phyloP scores from a whole-genome alignment of 768 basidiomycete species.

The Collybia nuda region DNA sequence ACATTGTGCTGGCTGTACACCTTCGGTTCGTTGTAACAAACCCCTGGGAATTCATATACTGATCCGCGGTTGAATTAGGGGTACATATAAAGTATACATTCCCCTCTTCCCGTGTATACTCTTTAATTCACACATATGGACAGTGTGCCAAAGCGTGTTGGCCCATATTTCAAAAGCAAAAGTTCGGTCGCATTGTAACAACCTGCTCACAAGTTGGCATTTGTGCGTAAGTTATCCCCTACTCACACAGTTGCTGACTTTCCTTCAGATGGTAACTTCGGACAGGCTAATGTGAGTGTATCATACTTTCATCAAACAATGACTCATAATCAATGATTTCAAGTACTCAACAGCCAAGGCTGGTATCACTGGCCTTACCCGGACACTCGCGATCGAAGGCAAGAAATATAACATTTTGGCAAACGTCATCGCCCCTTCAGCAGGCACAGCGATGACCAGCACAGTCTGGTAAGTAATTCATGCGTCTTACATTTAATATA shows the following conservation, averaged over 20 bases:
- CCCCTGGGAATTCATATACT: background rate
- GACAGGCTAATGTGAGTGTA: constrained; percentile 77
- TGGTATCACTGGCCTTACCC: constrained; percentile 87
- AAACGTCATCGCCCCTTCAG: constrained; percentile 85
- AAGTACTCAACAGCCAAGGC: constrained; percentile 93
- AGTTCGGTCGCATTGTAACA: constrained; percentile 92
- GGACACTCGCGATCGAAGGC: constrained; percentile 89
- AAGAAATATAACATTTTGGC: constrained; percentile 87
- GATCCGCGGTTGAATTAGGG: constrained; percentile 36
- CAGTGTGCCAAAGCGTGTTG: constrained; percentile 93
- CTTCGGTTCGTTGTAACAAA: constrained; percentile 45
- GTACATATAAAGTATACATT: constrained; percentile 76
- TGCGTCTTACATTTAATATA: background rate
- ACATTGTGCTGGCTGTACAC: constrained; percentile 85
- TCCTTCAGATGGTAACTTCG: constrained; percentile 84
- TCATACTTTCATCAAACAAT: too few species aligned
- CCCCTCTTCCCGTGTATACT: background rate
- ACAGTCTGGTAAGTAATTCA: constrained; percentile 61
- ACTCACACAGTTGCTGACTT: constrained; percentile 1
- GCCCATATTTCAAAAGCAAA: constrained; percentile 96
- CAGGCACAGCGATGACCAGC: constrained; percentile 90
- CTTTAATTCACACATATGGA: background rate
- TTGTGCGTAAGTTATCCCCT: constrained; percentile 50
- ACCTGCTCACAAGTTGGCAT: constrained; percentile 94
- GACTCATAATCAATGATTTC: too few species aligned